Conservation (phyloP, 352 stramenopile species). For the Peronospora farinosa region DNA sequence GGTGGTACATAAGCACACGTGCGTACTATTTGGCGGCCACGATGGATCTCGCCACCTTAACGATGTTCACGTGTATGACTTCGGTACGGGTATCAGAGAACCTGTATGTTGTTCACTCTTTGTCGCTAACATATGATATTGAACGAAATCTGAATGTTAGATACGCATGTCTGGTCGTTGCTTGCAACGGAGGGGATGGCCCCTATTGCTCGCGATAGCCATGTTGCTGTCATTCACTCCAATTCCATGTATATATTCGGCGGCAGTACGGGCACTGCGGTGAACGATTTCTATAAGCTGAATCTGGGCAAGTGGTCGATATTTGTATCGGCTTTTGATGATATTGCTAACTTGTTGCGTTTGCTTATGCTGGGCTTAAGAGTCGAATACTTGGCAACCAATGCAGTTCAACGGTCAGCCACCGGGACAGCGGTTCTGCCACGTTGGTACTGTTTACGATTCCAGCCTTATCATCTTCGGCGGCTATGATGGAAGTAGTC, state of each 20-base stretch:
- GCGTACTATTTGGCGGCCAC: slow-evolving; percentile 94
- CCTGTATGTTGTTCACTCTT: neutral
- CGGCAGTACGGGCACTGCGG: slow-evolving; percentile 92
- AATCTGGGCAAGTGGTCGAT: slow-evolving; percentile 44
- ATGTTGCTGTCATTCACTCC: slow-evolving; percentile 91
- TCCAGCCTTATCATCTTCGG: slow-evolving; percentile 91
- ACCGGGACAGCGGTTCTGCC: slow-evolving; percentile 93
- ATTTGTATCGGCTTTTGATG: neutral
- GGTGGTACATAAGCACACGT: slow-evolving; percentile 90
- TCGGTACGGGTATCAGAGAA: slow-evolving; percentile 43
- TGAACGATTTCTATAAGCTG: slow-evolving; percentile 98
- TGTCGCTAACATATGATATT: slow-evolving; percentile 2
- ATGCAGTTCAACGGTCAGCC: slow-evolving; percentile 75
- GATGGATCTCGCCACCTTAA: slow-evolving; percentile 96
- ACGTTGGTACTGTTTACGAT: slow-evolving; percentile 91
- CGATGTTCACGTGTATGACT: slow-evolving; percentile 96
- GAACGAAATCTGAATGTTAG: slow-evolving; percentile 23
- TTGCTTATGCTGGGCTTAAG: slow-evolving; percentile 15
- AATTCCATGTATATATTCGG: slow-evolving; percentile 94
- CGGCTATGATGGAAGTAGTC: slow-evolving; percentile 93
- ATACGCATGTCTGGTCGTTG: slow-evolving; percentile 81
- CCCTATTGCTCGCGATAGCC: slow-evolving; percentile 93
- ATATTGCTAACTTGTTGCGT: neutral
- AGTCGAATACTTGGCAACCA: slow-evolving; percentile 61
- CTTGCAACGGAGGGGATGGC: slow-evolving; percentile 85